Conservation (phyloP, 179 eudicot species). For the Silene noctiflora region DNA sequence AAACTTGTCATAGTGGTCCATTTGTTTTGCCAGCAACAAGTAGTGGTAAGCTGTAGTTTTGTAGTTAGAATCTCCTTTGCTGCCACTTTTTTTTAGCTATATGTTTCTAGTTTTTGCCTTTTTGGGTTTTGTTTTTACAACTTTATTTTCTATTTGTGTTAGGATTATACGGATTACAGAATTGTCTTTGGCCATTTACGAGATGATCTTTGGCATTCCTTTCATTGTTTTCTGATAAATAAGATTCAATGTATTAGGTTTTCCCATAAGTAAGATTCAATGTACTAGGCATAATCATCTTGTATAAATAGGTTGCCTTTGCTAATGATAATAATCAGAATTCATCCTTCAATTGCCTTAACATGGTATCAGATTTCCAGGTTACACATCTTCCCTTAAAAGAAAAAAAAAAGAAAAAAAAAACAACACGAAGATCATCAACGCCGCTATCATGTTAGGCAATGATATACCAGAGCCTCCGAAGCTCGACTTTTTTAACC, state of each 20-base stretch:
- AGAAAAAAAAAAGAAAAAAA: neutral
- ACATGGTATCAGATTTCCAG: constrained; percentile 1
- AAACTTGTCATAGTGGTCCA: no score
- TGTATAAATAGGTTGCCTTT: neutral
- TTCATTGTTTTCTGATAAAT: neutral
- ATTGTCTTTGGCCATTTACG: neutral
- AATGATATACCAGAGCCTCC: neutral
- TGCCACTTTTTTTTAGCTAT: no score
- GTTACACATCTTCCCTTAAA: neutral
- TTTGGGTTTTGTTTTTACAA: no score
- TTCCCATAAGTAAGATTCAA: no score
- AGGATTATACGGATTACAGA: neutral
- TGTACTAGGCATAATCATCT: neutral
- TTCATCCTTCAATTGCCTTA: neutral
- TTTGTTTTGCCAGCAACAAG: no score
- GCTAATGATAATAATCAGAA: neutral
- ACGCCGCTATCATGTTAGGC: neutral
- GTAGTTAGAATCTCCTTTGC: no score
- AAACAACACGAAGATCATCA: neutral
- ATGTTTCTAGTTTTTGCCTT: no score
- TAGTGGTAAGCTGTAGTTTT: no score
- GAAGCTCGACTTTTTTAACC: neutral
- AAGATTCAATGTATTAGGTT: neutral
- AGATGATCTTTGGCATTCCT: neutral
- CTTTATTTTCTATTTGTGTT: no score